phyloP scores from a whole-genome alignment of 352 stramenopile species.

The Pythium apleroticum region DNA sequence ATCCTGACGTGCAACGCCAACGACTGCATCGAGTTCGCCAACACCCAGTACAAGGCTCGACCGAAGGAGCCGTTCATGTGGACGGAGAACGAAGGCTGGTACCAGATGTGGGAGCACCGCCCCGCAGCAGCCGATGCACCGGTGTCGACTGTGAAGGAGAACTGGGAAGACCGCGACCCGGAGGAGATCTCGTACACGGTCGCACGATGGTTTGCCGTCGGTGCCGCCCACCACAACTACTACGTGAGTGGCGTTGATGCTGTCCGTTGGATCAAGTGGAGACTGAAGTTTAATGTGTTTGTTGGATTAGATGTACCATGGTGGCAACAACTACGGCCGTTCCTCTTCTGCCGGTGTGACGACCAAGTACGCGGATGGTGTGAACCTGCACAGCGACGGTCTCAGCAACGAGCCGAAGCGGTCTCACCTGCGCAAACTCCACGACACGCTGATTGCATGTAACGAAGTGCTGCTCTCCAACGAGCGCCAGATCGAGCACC shows the following conservation, averaged over 20 bases:
- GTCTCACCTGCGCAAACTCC: constrained; percentile 61
- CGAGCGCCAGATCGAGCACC: constrained; percentile 51
- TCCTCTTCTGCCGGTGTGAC: constrained; percentile 59
- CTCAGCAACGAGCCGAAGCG: constrained; percentile 74
- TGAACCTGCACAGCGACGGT: constrained; percentile 64
- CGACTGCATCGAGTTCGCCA: constrained; percentile 65
- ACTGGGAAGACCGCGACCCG: constrained; percentile 49
- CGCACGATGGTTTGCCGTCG: constrained; percentile 67
- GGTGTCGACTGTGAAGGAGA: constrained; percentile 21
- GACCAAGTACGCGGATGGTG: constrained; percentile 69
- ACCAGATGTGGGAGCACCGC: constrained; percentile 56
- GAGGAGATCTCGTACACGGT: constrained; percentile 60
- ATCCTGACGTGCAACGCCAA: constrained; percentile 67
- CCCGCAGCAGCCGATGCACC: not conserved
- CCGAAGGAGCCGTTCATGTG: constrained; percentile 60
- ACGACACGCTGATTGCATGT: constrained; percentile 51
- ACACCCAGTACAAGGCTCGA: constrained; percentile 39
- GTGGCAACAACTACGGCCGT: constrained; percentile 74
- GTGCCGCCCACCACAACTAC: constrained; percentile 66
- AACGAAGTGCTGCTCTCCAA: constrained; percentile 52
- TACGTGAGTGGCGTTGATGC: constrained; percentile 42
- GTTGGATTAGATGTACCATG: constrained; percentile 75
- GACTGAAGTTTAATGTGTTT: not conserved
- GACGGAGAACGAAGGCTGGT: constrained; percentile 79
- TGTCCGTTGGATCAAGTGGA: not conserved